These are phyloP conservation scores for Calcarisporium arbuscula DNA, from an alignment of 2,329 filamentous ascomycete genomes.

Conservation along the genomic window DNA sequence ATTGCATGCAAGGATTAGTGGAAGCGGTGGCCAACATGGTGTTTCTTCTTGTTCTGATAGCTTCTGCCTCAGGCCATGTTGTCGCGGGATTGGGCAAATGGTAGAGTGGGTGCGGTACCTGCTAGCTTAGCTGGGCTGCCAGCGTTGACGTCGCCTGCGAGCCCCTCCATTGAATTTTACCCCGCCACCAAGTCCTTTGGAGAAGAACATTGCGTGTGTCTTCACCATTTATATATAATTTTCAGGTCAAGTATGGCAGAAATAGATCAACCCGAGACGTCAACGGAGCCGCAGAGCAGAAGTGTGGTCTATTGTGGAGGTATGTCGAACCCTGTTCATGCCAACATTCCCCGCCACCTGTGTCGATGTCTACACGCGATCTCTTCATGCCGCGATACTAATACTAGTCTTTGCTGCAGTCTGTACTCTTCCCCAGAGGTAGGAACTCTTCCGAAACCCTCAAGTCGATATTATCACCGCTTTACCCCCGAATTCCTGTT, in stretches of 20 bases:
- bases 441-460: slow-evolving; percentile 15
- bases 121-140: no score
- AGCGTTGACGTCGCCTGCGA: slow-evolving; percentile 1
- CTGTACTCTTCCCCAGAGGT: slow-evolving; percentile 62
- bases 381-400: neutral
- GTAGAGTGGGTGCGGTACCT: no score
- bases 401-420: slow-evolving; percentile 32
- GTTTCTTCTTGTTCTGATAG: no score
- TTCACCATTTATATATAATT: no score
- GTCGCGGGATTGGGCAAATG: no score
- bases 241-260: slow-evolving; percentile 52
- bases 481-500: slow-evolving; percentile 4
- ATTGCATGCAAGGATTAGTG: no score
- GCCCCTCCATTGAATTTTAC: slow-evolving; percentile 20
- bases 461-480: slow-evolving; percentile 3
- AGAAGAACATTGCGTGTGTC: no score
- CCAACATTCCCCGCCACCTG: neutral
- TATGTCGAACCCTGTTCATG: slow-evolving; percentile 33
- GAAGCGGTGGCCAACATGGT: no score
- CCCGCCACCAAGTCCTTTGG: slow-evolving; percentile 31
- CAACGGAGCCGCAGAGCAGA: slow-evolving; percentile 42
- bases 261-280: slow-evolving; percentile 38
- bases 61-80: no score
- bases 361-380: neutral
- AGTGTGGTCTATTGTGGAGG: slow-evolving; percentile 53